Evolutionary conservation across 2,329 filamentous ascomycete species (phyloP), one percentile per base, ranked within the genome.

Genomic region (Emergomyces pasteurianus): DNA sequence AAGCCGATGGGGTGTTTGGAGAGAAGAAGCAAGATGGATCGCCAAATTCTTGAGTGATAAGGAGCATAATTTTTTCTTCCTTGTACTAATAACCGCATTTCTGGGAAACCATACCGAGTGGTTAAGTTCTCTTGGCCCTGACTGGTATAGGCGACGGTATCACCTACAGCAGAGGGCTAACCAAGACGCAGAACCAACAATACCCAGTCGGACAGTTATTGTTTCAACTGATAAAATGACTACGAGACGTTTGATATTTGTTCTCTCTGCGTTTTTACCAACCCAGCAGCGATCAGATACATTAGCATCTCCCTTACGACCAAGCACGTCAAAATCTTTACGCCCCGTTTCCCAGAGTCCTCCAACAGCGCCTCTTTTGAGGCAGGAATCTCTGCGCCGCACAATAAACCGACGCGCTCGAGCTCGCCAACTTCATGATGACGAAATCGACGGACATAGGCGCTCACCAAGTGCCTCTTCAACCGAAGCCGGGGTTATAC

Each of bases 101-200:
- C 71, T 85, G 59, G 82, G 81, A 0, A 83, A 79, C 49, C 82
- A 85, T 65, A 83, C 81, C 0, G 81, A 84, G 65, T 85, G 82
- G 82, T 76, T 85, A 12, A 80, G 79, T 61, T 69, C 75, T 3
- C 69, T 84, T 23, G 81, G 80, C 0, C 81, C 81, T 2, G 79
- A 79, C 59, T 80, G 79, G 76, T 79, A 81, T 67, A 76, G 79
- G 49, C 78, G 78, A 59, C 79, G 80, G 36, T 76, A 81, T 65
- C 75, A 76, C 61, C 73, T 80, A 63, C 78, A 80, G 65, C 79
- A 82, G 66, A 78, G 78, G 66, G 72, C 76, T 6, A 74, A 75
- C 58, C 73, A 76, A 58, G 75, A 78, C 61, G 72, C 77, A 34
- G 78, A 80, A 53, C 71, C 78, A 36, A 74, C 75, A 26, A 76